A percentile compares a stretch with the other conserved stretches of the same genome.
These are phyloP conservation scores for Dovyalis caffra DNA, from an alignment of 345 rosid species.

Conservation along the genomic window DNA sequence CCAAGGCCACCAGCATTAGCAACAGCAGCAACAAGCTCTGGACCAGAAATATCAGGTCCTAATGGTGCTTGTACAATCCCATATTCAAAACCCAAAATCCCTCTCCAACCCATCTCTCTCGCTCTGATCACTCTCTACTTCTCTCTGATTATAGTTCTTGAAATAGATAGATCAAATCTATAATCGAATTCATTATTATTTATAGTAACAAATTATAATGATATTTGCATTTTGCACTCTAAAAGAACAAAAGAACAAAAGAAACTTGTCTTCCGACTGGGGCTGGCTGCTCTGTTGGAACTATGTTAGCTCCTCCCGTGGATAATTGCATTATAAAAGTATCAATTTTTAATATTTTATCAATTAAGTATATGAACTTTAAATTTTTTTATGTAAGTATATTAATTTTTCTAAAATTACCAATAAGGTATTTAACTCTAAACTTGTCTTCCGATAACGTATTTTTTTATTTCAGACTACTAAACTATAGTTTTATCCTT, in stretches of 20 bases:
- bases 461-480: too few relatives aligned
- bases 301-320: not conserved
- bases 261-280: not conserved
- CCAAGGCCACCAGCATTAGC: constrained; percentile 88
- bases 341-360: too few relatives aligned
- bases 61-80: constrained; percentile 82
- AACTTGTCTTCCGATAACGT: too few relatives aligned
- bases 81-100: constrained; percentile 75
- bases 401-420: too few relatives aligned
- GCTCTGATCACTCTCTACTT: not conserved
- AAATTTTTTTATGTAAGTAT: too few relatives aligned
- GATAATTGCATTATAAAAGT: too few relatives aligned
- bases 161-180: not conserved
- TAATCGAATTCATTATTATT: not conserved
- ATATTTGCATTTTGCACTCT: not conserved
- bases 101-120: constrained; percentile 63
- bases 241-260: too few relatives aligned
- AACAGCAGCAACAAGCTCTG: constrained; percentile 91
- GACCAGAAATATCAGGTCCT: constrained; percentile 89
- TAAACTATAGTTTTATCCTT: too few relatives aligned
- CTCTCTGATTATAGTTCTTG: not conserved
- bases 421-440: too few relatives aligned
- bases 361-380: too few relatives aligned
- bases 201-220: not conserved
- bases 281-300: not conserved